Evolutionary conservation across 1,284 basidiomycete genomes (phyloP).

Genomic region (Rhodotorula sp.): DNA sequence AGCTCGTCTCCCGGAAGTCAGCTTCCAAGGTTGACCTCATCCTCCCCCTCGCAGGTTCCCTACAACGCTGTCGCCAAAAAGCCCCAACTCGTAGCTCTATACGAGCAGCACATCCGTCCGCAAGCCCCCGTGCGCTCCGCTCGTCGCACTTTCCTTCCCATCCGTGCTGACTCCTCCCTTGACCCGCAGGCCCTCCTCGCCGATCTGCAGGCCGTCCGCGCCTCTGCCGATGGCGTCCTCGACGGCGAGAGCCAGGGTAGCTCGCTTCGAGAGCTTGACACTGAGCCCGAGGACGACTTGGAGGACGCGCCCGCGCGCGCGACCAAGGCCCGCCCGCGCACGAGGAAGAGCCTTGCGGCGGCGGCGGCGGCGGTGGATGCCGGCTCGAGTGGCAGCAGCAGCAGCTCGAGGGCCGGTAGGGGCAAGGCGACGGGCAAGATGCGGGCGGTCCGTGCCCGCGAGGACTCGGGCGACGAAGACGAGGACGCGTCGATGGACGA

Average conservation of each 20-base stretch:
- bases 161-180: background rate
- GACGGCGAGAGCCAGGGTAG: constrained; percentile 36
- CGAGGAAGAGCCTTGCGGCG: constrained; percentile 9
- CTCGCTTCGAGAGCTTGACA: constrained; percentile 36
- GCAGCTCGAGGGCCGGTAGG: background rate
- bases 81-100: constrained; percentile 76
- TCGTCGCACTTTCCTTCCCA: too few species aligned
- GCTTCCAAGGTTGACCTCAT: too few species aligned
- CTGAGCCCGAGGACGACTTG: constrained; percentile 1
- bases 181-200: constrained; percentile 23
- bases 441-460: background rate
- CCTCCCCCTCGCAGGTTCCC: constrained; percentile 25
- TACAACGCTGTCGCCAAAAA: constrained; percentile 82
- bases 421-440: background rate
- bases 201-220: constrained; percentile 16
- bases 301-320: background rate
- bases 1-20: background rate
- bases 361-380: background rate
- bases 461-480: constrained; percentile 10
- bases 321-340: constrained; percentile 10
- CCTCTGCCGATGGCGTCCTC: constrained; percentile 36
- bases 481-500: background rate
- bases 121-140: constrained; percentile 56
- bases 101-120: constrained; percentile 72
- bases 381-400: background rate